Percentiles rank a stretch among this genome's conserved stretches.
These are phyloP conservation scores for Aspergillus neotritici DNA, from an alignment of 2,329 filamentous ascomycete genomes.

Conservation along the genomic window DNA sequence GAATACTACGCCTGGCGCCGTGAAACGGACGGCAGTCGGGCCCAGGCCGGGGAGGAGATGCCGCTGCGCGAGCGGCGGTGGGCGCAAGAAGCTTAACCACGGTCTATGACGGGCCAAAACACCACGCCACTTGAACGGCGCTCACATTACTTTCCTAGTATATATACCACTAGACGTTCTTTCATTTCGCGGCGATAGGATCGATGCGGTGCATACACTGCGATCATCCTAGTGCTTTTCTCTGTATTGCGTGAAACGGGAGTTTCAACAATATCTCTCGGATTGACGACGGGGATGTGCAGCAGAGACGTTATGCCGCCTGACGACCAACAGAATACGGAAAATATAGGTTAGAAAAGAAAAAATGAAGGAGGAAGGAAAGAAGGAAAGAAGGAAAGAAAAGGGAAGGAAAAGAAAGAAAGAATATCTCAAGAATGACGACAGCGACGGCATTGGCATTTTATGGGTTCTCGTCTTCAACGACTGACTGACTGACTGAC, in stretches of 20 bases:
- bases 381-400: neutral
- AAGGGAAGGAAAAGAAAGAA: neutral
- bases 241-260: neutral
- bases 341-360: neutral
- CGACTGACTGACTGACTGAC: no score
- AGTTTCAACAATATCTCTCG: conserved; percentile 2
- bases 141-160: no score
- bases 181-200: no score
- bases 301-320: conserved; percentile 11
- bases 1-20: conserved; percentile 93
- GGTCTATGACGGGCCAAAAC: no score
- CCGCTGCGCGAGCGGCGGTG: conserved; percentile 74
- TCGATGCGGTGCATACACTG: neutral
- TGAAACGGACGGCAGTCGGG: conserved; percentile 61
- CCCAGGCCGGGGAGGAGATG: conserved; percentile 51
- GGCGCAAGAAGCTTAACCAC: conserved; percentile 51
- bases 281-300: no score
- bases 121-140: no score
- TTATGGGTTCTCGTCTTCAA: no score
- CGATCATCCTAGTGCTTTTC: neutral
- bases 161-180: no score
- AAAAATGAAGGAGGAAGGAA: neutral
- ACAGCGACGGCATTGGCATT: no score
- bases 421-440: neutral
- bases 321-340: conserved; percentile 39